Evolutionary conservation across 495 filamentous ascomycete species (phyloP), one percentile per base, ranked within the genome.

Genomic region (Cairneyella variabilis): DNA sequence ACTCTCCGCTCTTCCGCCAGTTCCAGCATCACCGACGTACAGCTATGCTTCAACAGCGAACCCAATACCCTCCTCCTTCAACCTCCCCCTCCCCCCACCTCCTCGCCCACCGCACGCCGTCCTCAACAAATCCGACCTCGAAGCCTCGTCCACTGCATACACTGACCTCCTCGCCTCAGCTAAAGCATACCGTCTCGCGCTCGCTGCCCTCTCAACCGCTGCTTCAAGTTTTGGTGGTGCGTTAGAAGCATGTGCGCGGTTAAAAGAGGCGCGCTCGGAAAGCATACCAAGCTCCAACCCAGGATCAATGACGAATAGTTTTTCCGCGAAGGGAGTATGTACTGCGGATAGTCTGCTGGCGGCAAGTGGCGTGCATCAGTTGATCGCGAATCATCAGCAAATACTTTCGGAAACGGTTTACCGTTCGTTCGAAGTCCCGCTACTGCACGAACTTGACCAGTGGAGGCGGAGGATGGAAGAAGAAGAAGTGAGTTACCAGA

Each of bases 351-450:
- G 71, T 20, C 64, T 85, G 16, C 65, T 85, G 28, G 73, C 76
- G 30, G 75, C 78, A 9, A 75, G 76, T 30, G 82, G 82, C n/a
- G 68, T 85, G 38, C 82, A 85, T 58, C 79, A 85, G 57, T 66
- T 85, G 22, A 74, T 84, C 18, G 80, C 79, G 11, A 85, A 83
- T 63, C 82, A 85, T 64, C 79, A 82, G 62, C 78, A 83, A 54
- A 83, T 85, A 53, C 69, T 85, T 0, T 73, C 69, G 20, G 81
- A 85, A 58, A 81, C 77, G 3, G 76, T 85, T n/a, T 84, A 85
- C 64, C 69, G 81, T 16, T 72, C 71, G 38, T 85, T 85, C 58
- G 82, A 85, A 62, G 82, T 84, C 7, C 81, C 82, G 22, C 65
- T 85, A 17, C 66, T 85, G 23, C 80, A 84, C 64, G 82, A 85